Base-by-base conservation (phyloP, 139 green algal genomes). In the Ettlia oleoabundans region DNA sequence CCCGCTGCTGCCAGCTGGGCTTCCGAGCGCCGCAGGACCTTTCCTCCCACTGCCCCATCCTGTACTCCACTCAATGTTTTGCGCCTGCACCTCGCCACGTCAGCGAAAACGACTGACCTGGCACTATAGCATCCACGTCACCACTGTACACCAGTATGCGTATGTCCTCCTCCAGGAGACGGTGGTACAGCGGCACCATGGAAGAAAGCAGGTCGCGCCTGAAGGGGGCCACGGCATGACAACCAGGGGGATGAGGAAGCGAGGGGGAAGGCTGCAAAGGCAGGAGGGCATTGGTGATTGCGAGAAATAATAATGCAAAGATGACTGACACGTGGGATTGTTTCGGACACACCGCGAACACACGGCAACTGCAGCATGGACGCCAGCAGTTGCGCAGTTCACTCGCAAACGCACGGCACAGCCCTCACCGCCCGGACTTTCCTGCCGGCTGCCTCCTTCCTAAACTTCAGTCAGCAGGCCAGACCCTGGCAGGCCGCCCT, bases 81-180 rank as follows among this genome's bases (percentile, higher is more conserved):
- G 62, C 18, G 32, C 37, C 21, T 55, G 66, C 9, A 10, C 9
- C 4, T 41, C 66, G 40, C 2, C 24, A 21, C 58, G 38, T 15
- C n/a, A n/a, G n/a, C n/a, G n/a, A n/a, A n/a, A n/a, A n/a, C n/a
- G n/a, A n/a, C n/a, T n/a, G n/a, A 81, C 75, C 76, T 7, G 92
- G 92, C 55, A 96, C 87, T 74, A 95, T 95, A 33, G 88, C 91
- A 80, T 96, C 92, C n/a, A 95, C 84, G 68, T 96, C 92, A 5
- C 92, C 92, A 40, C 62, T 86, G 84, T 88, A 96, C 26, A 96
- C 84, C 52, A 95, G 86, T 9, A 96, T 90, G 52, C 83, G 40
- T 9, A 95, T 66, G 10, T 71, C 67, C 0, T 76, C 47, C 4
- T 76, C 13, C n/a, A 95, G 78, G 72, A 93, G 87, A 32, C 88